phyloP scores from a whole-genome alignment of 371 early-diverging fungal species.

The Umbelopsis sp. region DNA sequence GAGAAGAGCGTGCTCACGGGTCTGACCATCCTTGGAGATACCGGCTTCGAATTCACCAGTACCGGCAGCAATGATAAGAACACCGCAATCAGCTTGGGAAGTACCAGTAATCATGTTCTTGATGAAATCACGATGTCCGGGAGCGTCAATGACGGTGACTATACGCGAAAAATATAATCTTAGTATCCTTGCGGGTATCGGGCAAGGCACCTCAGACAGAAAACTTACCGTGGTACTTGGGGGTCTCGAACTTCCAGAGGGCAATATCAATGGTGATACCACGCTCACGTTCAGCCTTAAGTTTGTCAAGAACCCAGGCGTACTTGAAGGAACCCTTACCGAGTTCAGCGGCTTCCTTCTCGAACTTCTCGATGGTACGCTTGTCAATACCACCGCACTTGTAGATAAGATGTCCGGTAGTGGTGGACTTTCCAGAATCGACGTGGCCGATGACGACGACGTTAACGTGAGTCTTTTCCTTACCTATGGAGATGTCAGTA shows the following conservation, averaged over 20 bases:
- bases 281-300: conserved; percentile 94
- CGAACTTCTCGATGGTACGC: conserved; percentile 99
- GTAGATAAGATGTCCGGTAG: conserved; percentile 96
- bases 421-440: conserved; percentile 81
- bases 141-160: conserved; percentile 96
- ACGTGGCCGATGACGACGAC: conserved; percentile 99
- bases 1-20: conserved; percentile 98
- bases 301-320: conserved; percentile 91
- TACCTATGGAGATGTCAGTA: conserved; percentile 67
- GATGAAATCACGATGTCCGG: conserved; percentile 99
- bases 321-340: conserved; percentile 96
- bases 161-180: background rate
- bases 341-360: conserved; percentile 97
- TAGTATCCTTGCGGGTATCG: background rate
- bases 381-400: conserved; percentile 98
- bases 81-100: conserved; percentile 76
- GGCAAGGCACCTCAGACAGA: too few relatives aligned
- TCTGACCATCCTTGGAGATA: conserved; percentile 98
- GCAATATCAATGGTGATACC: conserved; percentile 97
- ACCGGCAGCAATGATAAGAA: conserved; percentile 94
- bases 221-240: conserved; percentile 76
- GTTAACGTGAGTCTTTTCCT: conserved; percentile 94
- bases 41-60: conserved; percentile 98
- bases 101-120: conserved; percentile 99
- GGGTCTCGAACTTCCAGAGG: conserved; percentile 98